Percentiles rank a stretch among this genome's conserved stretches.
Conservation (phyloP, 2,329 filamentous ascomycete species). For the Colletotrichum destructivum region DNA sequence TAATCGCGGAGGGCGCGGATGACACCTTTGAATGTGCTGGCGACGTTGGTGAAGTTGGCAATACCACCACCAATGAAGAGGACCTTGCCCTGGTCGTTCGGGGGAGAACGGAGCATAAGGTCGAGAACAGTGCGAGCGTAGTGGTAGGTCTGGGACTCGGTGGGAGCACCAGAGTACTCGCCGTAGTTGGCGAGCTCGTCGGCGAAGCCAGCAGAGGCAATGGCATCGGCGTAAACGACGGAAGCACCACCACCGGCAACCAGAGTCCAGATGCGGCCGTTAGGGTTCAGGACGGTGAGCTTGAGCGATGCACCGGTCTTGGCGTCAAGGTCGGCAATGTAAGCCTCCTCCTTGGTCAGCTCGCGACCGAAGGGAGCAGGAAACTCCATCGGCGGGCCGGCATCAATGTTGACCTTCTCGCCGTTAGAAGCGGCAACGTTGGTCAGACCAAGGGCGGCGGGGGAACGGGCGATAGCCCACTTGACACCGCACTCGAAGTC, state of each 20-base stretch:
- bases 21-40: constrained; percentile 99
- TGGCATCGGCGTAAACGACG: constrained; percentile 98
- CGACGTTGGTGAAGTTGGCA: constrained; percentile 99
- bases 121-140: constrained; percentile 98
- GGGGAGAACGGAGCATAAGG: constrained; percentile 93
- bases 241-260: constrained; percentile 99
- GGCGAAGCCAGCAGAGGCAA: constrained; percentile 95
- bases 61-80: constrained; percentile 99
- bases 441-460: constrained; percentile 88
- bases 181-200: constrained; percentile 99
- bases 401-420: constrained; percentile 91
- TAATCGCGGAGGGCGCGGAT: constrained; percentile 96
- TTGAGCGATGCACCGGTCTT: constrained; percentile 99
- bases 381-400: constrained; percentile 98
- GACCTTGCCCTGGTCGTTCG: constrained; percentile 92
- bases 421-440: constrained; percentile 73
- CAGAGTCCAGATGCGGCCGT: constrained; percentile 96
- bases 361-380: constrained; percentile 99
- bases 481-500: constrained; percentile 99
- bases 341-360: constrained; percentile 98
- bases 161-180: constrained; percentile 99
- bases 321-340: constrained; percentile 98
- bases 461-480: constrained; percentile 96
- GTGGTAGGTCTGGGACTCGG: constrained; percentile 99
- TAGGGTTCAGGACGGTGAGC: constrained; percentile 93